These are phyloP conservation scores for Cokeromyces recurvatus DNA, from an alignment of 371 early-diverging fungal genomes.

Conservation along the genomic window DNA sequence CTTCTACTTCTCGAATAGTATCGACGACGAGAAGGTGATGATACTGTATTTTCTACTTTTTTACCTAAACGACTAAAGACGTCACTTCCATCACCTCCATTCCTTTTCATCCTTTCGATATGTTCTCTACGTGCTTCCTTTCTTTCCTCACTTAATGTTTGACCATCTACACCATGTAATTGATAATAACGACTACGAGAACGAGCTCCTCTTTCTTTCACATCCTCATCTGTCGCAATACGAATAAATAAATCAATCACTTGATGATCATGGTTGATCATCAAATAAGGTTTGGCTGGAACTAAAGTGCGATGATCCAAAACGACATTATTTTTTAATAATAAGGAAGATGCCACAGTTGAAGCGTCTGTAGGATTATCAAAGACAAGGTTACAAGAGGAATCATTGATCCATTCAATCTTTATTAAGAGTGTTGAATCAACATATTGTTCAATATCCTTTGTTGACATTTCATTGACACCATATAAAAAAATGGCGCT, in stretches of 20 bases:
- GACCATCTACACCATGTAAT: conserved; percentile 34
- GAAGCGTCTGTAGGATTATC: conserved; percentile 22
- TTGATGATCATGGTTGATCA: conserved; percentile 1
- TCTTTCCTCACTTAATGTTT: background rate
- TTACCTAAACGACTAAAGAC: conserved; percentile 24
- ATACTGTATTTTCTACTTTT: background rate
- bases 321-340: conserved; percentile 9
- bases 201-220: conserved; percentile 46
- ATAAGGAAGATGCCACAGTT: conserved; percentile 28
- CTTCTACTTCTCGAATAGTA: conserved; percentile 4
- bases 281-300: conserved; percentile 20
- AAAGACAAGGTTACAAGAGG: conserved; percentile 43
- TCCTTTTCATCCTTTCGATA: conserved; percentile 7
- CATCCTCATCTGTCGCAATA: conserved; percentile 43
- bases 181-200: conserved; percentile 50
- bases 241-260: conserved; percentile 25
- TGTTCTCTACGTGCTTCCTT: conserved; percentile 6
- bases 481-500: conserved; percentile 46
- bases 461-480: conserved; percentile 52
- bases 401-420: conserved; percentile 58
- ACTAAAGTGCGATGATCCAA: conserved; percentile 24
- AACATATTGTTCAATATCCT: conserved; percentile 43
- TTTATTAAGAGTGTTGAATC: conserved; percentile 25
- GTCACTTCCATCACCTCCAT: conserved; percentile 18
- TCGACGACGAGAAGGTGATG: background rate